Evolutionary conservation across 2,329 filamentous ascomycete genomes (phyloP).

Genomic region (Capronia americana): DNA sequence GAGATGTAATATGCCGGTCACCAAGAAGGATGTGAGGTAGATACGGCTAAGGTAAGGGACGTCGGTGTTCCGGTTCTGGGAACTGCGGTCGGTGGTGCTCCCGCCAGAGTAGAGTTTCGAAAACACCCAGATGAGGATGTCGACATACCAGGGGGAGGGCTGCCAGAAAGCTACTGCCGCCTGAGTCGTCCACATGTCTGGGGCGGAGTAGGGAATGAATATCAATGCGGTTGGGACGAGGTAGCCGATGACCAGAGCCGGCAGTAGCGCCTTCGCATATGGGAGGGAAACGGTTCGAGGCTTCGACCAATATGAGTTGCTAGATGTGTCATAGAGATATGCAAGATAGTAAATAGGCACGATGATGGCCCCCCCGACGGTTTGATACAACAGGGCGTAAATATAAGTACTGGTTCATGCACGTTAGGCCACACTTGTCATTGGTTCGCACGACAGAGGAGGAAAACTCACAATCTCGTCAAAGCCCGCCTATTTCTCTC

Average conservation of each 20-base stretch:
- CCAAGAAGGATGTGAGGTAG: slow-evolving; percentile 25
- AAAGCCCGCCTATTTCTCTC: slow-evolving; percentile 23
- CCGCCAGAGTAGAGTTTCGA: slow-evolving; percentile 16
- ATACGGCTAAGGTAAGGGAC: slow-evolving; percentile 20
- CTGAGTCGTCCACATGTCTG: slow-evolving; percentile 31
- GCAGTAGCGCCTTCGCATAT: slow-evolving; percentile 39
- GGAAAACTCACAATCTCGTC: slow-evolving; percentile 29
- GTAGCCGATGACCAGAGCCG: slow-evolving; percentile 40
- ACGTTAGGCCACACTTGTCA: background rate
- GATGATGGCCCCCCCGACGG: slow-evolving; percentile 36
- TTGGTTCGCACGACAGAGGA: background rate
- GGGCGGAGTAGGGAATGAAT: slow-evolving; percentile 37
- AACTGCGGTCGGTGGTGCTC: background rate
- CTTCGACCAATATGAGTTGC: slow-evolving; percentile 29
- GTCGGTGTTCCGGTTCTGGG: slow-evolving; percentile 19
- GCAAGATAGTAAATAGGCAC: slow-evolving; percentile 41
- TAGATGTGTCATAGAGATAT: slow-evolving; percentile 34
- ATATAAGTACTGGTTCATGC: slow-evolving; percentile 23
- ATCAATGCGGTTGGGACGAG: slow-evolving; percentile 40
- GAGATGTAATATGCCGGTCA: slow-evolving; percentile 24
- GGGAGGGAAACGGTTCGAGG: slow-evolving; percentile 30
- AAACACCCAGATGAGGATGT: slow-evolving; percentile 32
- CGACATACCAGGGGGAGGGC: slow-evolving; percentile 38
- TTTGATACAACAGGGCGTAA: slow-evolving; percentile 33
- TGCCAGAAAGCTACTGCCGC: slow-evolving; percentile 40